These are phyloP conservation scores for Hemerocallis citrina DNA, from an alignment of 106 monocot genomes.

Conservation along the genomic window DNA sequence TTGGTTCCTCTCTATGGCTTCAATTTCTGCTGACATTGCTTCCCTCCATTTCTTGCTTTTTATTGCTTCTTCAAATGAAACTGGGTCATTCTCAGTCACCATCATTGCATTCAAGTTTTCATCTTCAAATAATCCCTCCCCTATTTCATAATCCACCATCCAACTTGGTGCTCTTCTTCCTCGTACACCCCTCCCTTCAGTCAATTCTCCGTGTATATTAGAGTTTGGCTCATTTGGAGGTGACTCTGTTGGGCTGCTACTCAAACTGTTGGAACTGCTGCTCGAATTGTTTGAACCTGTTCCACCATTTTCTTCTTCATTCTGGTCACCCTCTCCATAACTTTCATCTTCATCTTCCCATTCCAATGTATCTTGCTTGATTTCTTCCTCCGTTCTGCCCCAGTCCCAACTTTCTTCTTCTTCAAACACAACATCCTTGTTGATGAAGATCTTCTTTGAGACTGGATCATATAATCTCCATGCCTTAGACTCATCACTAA, in stretches of 20 bases:
- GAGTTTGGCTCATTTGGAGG: not conserved
- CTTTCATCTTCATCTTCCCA: not conserved
- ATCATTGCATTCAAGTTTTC: constrained; percentile 4
- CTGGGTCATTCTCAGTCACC: not conserved
- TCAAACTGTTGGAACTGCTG: not conserved
- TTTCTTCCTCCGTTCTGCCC: not conserved
- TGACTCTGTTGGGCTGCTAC: not conserved
- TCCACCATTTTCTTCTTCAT: too few species aligned
- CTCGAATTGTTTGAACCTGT: too few species aligned
- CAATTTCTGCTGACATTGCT: not conserved
- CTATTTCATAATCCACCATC: constrained; percentile 1
- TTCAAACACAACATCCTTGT: not conserved
- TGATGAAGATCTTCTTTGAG: not conserved
- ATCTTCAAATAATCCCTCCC: not conserved
- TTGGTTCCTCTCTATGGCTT: not conserved
- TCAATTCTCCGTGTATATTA: not conserved
- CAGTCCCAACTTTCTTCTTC: not conserved
- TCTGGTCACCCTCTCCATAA: not conserved
- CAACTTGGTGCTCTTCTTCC: not conserved
- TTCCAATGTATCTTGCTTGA: not conserved
- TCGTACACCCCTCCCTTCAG: not conserved
- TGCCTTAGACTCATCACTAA: constrained; percentile 4
- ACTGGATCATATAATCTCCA: not conserved
- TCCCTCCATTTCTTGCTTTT: not conserved
- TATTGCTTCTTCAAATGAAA: not conserved